These are phyloP conservation scores for Paramecium sexaurelia DNA, from an alignment of 73 alveolate genomes.

Conservation along the genomic window DNA sequence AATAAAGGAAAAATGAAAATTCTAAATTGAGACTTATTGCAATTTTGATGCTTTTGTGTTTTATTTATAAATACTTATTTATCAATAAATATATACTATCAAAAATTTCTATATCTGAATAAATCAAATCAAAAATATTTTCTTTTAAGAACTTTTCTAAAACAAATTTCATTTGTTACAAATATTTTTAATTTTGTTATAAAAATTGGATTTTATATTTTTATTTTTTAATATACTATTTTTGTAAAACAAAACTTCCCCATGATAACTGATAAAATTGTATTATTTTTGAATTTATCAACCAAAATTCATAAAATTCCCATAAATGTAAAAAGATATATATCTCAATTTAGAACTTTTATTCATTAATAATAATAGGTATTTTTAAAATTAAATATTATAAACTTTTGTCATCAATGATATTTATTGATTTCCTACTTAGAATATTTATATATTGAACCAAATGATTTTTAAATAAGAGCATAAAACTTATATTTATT, in stretches of 20 bases:
- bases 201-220: not conserved
- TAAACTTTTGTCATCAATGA: no score
- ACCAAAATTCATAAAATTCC: no score
- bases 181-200: not conserved
- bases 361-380: no score
- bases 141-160: not conserved
- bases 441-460: no score
- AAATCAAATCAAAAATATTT: not conserved
- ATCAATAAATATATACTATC: not conserved
- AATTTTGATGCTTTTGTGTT: not conserved
- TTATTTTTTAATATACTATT: not conserved
- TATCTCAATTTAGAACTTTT: no score
- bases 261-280: not conserved
- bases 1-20: not conserved
- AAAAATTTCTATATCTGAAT: not conserved
- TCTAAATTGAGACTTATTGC: not conserved
- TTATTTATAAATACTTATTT: not conserved
- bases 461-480: no score
- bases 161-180: not conserved
- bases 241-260: not conserved
- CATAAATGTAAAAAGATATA: no score
- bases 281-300: not conserved
- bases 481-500: no score
- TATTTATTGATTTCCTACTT: no score
- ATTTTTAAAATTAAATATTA: no score